Evolutionary conservation across 768 basidiomycete species (phyloP), one percentile per base, ranked within the genome.

Genomic region (Pleurotus cornucopiae): DNA sequence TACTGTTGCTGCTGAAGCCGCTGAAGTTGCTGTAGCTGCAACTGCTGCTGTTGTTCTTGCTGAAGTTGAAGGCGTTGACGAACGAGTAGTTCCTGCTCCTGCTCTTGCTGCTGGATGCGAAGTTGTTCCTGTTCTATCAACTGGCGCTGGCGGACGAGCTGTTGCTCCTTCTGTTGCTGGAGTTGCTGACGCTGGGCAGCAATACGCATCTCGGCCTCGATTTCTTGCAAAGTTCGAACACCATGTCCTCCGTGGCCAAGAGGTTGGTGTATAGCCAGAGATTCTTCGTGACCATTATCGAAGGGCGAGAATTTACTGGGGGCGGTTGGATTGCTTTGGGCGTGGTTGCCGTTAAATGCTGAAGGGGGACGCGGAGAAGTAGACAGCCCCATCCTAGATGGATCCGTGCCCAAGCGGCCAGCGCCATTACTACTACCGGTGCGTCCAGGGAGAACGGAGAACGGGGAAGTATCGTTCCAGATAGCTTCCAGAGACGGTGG

Each of bases 191-290:
- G 77, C 52, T 81, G 77, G 25, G 82, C 82, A 20, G 76, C 79
- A 5, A 79, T 78, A n/a, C 78, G 77, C 88, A 92, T 90, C 68
- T 94, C 91, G 2, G 84, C 81, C 64, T 94, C 91, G 57, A 94
- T 86, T 61, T 94, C 91, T 61, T 89, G 85, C 23, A 93, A 66
- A 0, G 89, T 91, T 16, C 84, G 83, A 7, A 77, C 75, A 37
- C 76, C 76, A 4, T 63, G 65, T 41, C 61, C 62, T 46, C 66
- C 71, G 57, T 69, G 74, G 13, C 72, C 66, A 54, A 66, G 62
- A 5, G 65, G 59, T 56, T 70, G 73, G 16, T 75, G 78, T 49
- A 57, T 49, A 30, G 64, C 54, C 13, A 57, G 49, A 37, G 68
- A 58, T 5, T 68, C 56, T 23, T 60, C 61, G 12, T 61, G 16